These are phyloP conservation scores for Monilinia fructigena DNA, from an alignment of 2,329 filamentous ascomycete species.

Conservation along the genomic window DNA sequence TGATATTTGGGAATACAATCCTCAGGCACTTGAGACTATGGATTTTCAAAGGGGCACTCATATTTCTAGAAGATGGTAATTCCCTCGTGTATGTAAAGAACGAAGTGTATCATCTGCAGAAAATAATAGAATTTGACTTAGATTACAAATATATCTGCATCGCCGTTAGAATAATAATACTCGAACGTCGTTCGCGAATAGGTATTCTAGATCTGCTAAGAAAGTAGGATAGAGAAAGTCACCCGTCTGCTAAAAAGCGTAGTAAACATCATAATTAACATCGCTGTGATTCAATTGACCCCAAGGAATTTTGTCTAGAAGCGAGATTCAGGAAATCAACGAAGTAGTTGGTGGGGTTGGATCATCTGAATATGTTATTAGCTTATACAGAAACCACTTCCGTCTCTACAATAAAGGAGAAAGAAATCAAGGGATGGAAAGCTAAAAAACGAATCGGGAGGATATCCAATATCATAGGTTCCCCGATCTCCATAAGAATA, in stretches of 20 bases:
- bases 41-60: background rate
- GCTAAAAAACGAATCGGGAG: slow-evolving; percentile 32
- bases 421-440: background rate
- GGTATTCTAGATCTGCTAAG: slow-evolving; percentile 46
- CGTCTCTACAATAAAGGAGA: background rate
- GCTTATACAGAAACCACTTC: background rate
- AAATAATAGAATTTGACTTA: slow-evolving; percentile 1
- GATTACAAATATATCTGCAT: slow-evolving; percentile 42
- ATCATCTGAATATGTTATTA: slow-evolving; percentile 39
- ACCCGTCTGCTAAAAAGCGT: slow-evolving; percentile 48
- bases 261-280: slow-evolving; percentile 43
- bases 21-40: background rate
- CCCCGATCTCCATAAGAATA: slow-evolving; percentile 44
- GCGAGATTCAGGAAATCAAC: slow-evolving; percentile 40
- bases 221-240: slow-evolving; percentile 64
- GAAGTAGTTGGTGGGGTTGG: slow-evolving; percentile 52
- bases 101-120: background rate
- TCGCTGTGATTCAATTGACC: slow-evolving; percentile 22
- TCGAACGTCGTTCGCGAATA: slow-evolving; percentile 49
- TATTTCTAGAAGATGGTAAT: background rate
- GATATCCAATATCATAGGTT: slow-evolving; percentile 53
- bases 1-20: background rate
- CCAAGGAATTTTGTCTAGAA: slow-evolving; percentile 21
- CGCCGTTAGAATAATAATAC: slow-evolving; percentile 59
- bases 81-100: background rate